Conservation (phyloP, 176 grass and related monocot species). For the Bolboschoenus planiculmis region DNA sequence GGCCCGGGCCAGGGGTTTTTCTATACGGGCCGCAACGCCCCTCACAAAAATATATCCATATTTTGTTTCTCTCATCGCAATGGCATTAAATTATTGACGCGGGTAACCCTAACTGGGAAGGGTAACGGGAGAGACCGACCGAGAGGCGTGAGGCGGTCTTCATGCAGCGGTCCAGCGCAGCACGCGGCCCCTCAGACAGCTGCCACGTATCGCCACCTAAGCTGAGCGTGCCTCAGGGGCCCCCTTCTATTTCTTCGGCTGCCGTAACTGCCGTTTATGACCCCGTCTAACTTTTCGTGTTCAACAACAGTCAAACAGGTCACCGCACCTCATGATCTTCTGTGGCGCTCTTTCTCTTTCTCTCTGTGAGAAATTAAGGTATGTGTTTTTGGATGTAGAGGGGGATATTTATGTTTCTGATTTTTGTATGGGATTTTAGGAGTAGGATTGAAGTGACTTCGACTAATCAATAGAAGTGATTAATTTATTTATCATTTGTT, state of each 20-base stretch:
- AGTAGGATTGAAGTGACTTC: too few species aligned
- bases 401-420: too few species aligned
- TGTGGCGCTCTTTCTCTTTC: too few species aligned
- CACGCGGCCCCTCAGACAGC: neutral
- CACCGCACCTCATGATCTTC: neutral
- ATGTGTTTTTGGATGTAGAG: too few species aligned
- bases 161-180: conserved; percentile 28
- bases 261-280: neutral
- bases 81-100: neutral
- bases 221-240: neutral
- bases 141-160: neutral
- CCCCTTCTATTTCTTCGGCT: neutral
- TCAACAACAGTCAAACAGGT: neutral
- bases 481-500: too few species aligned
- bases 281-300: neutral
- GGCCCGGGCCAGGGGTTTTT: too few species aligned
- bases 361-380: too few species aligned
- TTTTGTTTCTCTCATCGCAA: neutral
- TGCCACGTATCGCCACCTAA: neutral
- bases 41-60: neutral
- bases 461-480: too few species aligned
- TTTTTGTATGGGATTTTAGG: too few species aligned
- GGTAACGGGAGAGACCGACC: neutral
- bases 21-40: too few species aligned
- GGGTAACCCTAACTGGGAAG: neutral